Base-by-base conservation (phyloP, 2,329 filamentous ascomycete species). In the Conoideocrella luteorostrata region DNA sequence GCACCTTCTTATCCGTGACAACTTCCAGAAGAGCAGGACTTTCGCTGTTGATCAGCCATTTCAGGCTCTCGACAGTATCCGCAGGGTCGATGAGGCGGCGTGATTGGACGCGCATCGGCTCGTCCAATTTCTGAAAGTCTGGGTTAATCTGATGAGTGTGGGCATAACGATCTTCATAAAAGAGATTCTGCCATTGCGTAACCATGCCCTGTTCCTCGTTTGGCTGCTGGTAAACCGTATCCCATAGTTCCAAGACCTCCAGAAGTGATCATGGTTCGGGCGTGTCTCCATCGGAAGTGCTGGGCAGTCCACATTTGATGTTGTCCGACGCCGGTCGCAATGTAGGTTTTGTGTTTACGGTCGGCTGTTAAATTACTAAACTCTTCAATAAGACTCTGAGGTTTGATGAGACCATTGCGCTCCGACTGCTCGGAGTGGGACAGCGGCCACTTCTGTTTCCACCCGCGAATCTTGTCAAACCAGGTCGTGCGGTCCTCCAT, bases 191-290 rank as follows among this genome's bases (percentile, higher is more conserved):
- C 91, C 91, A 97, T 70, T 96, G 91, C 2, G 90, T 96, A 34
- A 97, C 90, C 91, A 97, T 97, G 43, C 91, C 91, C 69, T 96
- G 91, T 68, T 97, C 61, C 93, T 95, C 68, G 91, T 86, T 98
- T 97, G 50, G 93, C 90, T 20, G 90, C 87, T 20, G 93, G 93
- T 34, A 98, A 80, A 61, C 93, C 93, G 68, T 79, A 97, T 46
- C 93, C 93, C 93, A 97, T 97, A 15, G 65, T 69, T 43, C 64
- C 90, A 15, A 97, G 81, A 62, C 93, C 93, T 64, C 93, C 93
- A 1, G 90, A 96, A 24, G 91, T 96, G 69, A 98, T 86, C 86
- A 97, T 94, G 50, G 86, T 87, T 53, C 93, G 83, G 24, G 93
- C 91, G 58, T 89, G 71, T 51, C 88, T 80, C 91, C 93, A 97